These are phyloP conservation scores for Cyclotella baltica DNA, from an alignment of 108 stramenopile genomes.

Conservation along the genomic window DNA sequence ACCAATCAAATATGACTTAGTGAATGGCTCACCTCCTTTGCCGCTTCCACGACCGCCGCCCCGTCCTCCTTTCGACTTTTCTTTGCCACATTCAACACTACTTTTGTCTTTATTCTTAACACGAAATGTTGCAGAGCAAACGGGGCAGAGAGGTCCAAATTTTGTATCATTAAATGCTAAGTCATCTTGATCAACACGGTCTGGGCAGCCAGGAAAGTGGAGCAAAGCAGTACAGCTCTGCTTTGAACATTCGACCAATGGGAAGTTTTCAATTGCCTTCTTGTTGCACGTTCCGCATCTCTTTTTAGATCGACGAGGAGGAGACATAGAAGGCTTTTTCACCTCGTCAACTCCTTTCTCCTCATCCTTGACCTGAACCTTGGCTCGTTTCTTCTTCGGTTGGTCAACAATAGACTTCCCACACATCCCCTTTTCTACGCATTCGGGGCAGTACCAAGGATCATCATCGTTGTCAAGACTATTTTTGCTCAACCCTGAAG, in stretches of 20 bases:
- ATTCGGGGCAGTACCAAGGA: conserved; percentile 88
- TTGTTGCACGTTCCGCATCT: conserved; percentile 4
- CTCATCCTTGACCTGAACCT: conserved; percentile 14
- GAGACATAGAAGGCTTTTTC: not conserved
- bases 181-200: conserved; percentile 17
- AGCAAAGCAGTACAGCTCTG: conserved; percentile 18
- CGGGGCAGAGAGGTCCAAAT: conserved; percentile 14
- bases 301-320: not conserved
- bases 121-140: not conserved
- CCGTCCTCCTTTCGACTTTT: conserved; percentile 16
- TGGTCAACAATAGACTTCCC: conserved; percentile 23
- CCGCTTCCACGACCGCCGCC: conserved; percentile 7
- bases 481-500: conserved; percentile 52
- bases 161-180: not conserved
- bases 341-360: conserved; percentile 27
- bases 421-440: conserved; percentile 34
- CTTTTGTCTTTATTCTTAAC: not conserved
- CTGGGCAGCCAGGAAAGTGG: conserved; percentile 19
- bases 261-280: conserved; percentile 19
- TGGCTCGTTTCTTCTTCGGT: conserved; percentile 24
- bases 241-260: conserved; percentile 21
- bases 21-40: not conserved
- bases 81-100: not conserved
- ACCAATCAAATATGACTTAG: too few relatives aligned
- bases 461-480: conserved; percentile 77